Evolutionary conservation across 2,329 filamentous ascomycete genomes (phyloP).

Genomic region (Emmonsia crescens): DNA sequence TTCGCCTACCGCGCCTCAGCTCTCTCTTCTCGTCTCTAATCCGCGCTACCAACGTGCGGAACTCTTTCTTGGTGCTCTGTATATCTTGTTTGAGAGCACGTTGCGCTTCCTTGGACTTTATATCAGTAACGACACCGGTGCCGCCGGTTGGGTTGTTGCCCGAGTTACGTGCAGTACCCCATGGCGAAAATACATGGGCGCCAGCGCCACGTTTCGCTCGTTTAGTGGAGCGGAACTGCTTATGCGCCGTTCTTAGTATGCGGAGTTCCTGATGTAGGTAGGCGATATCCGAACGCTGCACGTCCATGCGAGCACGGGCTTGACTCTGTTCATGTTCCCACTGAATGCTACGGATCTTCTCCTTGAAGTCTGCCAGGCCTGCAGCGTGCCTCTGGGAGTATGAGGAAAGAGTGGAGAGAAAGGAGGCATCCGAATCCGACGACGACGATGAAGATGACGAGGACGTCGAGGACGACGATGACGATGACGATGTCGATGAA

Average conservation of each 20-base stretch:
- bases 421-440: slow-evolving; percentile 5
- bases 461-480: slow-evolving; percentile 1
- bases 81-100: slow-evolving; percentile 28
- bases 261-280: slow-evolving; percentile 8
- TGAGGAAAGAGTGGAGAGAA: not conserved
- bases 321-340: slow-evolving; percentile 1
- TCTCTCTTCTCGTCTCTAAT: slow-evolving; percentile 18
- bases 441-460: slow-evolving; percentile 8
- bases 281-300: not conserved
- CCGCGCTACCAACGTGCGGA: slow-evolving; percentile 24
- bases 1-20: slow-evolving; percentile 13
- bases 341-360: not conserved
- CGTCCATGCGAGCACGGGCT: not conserved
- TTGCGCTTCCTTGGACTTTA: slow-evolving; percentile 16
- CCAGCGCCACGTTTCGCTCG: not conserved
- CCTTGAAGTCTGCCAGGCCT: not conserved
- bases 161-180: not conserved
- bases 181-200: not conserved
- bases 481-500: slow-evolving; percentile 11
- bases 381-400: not conserved
- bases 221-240: slow-evolving; percentile 5
- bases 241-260: slow-evolving; percentile 7
- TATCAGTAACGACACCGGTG: not conserved
- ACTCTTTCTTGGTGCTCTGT: slow-evolving; percentile 27
- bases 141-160: not conserved